Evolutionary conservation across 1,284 basidiomycete genomes (phyloP).

Genomic region (Cryptococcus maquisensis): DNA sequence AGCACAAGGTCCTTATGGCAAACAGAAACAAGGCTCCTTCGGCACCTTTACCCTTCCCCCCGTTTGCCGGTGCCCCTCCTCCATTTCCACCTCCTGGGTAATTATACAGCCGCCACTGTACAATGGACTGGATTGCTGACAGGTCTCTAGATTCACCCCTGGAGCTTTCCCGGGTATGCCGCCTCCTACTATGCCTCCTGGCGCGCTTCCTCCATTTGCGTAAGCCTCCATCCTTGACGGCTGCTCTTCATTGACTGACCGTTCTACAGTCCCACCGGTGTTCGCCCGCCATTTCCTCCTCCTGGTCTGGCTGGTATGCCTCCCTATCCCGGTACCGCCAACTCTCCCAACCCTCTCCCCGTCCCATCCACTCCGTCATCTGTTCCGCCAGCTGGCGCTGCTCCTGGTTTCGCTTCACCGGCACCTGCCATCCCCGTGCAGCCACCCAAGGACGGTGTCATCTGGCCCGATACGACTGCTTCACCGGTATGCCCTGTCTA

Average conservation of each 20-base stretch:
- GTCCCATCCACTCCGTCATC: conserved; percentile 2
- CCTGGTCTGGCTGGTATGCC: conserved; percentile 16
- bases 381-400: conserved; percentile 10
- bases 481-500: conserved; percentile 37
- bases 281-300: conserved; percentile 33
- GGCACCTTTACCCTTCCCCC: conserved; percentile 58
- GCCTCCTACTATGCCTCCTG: conserved; percentile 39
- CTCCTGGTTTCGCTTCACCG: conserved; percentile 31
- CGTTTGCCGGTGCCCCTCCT: conserved; percentile 49
- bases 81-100: conserved; percentile 44
- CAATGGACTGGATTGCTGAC: background rate
- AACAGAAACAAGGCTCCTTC: conserved; percentile 54
- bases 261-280: conserved; percentile 28
- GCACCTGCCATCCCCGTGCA: conserved; percentile 24
- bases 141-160: conserved; percentile 6
- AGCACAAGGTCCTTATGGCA: conserved; percentile 91
- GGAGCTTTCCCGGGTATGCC: conserved; percentile 28
- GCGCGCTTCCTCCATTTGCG: conserved; percentile 27
- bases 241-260: background rate
- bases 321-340: too few relatives aligned
- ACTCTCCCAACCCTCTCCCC: too few relatives aligned
- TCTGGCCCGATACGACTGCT: conserved; percentile 47
- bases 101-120: conserved; percentile 1
- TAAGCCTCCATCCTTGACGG: conserved; percentile 11
- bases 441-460: conserved; percentile 46